Percentiles rank a stretch among this genome's conserved stretches.
Conservation (phyloP, 1,284 basidiomycete species). For the Sutorius eximius region DNA sequence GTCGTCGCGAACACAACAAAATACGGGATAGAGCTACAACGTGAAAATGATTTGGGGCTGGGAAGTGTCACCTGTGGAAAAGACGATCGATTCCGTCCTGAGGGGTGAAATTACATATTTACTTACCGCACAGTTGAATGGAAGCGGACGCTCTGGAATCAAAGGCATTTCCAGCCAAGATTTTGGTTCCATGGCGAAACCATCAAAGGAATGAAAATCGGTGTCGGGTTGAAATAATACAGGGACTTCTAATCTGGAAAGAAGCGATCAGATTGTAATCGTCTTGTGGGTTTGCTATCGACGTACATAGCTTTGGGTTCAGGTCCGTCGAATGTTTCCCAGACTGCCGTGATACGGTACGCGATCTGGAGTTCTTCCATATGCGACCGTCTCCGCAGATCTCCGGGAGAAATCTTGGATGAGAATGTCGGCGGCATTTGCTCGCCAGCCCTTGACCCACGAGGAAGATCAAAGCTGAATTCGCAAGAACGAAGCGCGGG, state of each 20-base stretch:
- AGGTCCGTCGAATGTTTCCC: conserved; percentile 53
- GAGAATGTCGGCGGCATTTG: conserved; percentile 63
- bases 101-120: not conserved
- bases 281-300: not conserved
- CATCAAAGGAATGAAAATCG: conserved; percentile 61
- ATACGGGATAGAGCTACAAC: conserved; percentile 57
- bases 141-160: conserved; percentile 57
- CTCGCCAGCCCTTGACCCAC: conserved; percentile 47
- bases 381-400: conserved; percentile 34
- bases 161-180: conserved; percentile 70
- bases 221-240: conserved; percentile 57
- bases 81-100: conserved; percentile 1
- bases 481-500: conserved; percentile 44
- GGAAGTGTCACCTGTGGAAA: conserved; percentile 59
- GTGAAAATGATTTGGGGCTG: conserved; percentile 55
- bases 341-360: conserved; percentile 57
- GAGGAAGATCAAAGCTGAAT: conserved; percentile 60
- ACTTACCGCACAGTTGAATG: conserved; percentile 63
- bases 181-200: conserved; percentile 41
- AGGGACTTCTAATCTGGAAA: conserved; percentile 59
- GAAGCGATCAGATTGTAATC: conserved; percentile 2
- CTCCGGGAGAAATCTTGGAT: conserved; percentile 27
- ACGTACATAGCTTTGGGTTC: conserved; percentile 51
- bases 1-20: conserved; percentile 70
- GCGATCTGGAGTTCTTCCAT: conserved; percentile 48